Conservation (phyloP, 805 yeast species). For the Lipomyces kockii region DNA sequence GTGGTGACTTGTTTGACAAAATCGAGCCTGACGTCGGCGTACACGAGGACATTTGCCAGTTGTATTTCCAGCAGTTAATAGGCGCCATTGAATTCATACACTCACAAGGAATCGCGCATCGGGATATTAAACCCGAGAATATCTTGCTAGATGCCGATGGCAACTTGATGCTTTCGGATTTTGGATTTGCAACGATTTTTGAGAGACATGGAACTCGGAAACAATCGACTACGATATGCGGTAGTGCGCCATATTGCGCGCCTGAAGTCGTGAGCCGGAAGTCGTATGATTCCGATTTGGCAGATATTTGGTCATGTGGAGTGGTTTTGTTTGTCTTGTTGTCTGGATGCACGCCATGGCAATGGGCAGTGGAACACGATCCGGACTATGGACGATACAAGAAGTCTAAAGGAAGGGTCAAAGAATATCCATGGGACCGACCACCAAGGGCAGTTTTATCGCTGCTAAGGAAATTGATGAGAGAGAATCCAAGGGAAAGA, state of each 20-base stretch:
- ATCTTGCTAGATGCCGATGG: constrained; percentile 66
- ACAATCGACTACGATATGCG: constrained; percentile 60
- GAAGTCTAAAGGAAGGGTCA: constrained; percentile 53
- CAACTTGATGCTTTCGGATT: constrained; percentile 74
- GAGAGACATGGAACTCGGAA: constrained; percentile 56
- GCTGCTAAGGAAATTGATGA: constrained; percentile 57
- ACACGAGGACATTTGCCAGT: constrained; percentile 66
- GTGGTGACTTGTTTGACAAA: constrained; percentile 79
- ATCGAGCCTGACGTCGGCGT: constrained; percentile 78
- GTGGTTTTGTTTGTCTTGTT: constrained; percentile 64
- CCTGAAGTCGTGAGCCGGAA: constrained; percentile 63
- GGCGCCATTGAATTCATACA: constrained; percentile 67
- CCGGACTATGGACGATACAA: constrained; percentile 52
- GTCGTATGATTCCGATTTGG: constrained; percentile 58
- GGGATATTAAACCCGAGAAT: constrained; percentile 74
- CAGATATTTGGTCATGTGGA: constrained; percentile 66
- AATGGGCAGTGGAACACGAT: constrained; percentile 61
- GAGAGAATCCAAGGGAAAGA: constrained; percentile 55
- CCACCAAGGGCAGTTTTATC: constrained; percentile 57
- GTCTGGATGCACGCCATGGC: constrained; percentile 76
- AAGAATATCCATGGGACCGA: constrained; percentile 59
- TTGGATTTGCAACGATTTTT: constrained; percentile 72
- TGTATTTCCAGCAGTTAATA: constrained; percentile 68
- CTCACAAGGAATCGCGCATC: constrained; percentile 64
- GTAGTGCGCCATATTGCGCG: constrained; percentile 79